Conservation (phyloP, 306 rosid genomes). For the Carpinus fangiana region DNA sequence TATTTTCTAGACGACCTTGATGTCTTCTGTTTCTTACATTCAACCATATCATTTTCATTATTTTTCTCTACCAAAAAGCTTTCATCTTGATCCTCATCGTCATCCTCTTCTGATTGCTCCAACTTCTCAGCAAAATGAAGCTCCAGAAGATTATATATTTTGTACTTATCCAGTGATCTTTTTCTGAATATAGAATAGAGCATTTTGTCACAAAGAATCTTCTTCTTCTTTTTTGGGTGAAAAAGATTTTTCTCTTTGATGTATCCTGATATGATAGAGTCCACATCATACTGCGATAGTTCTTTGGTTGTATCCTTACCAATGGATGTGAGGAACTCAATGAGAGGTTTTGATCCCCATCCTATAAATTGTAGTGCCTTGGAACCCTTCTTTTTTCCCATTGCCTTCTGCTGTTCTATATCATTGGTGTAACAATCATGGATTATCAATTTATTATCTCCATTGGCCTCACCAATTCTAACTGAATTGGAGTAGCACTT, state of each 20-base stretch:
- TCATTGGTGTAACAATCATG: conserved; percentile 15
- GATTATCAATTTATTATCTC: conserved; percentile 22
- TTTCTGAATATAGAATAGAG: conserved; percentile 50
- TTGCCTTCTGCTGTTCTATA: conserved; percentile 4
- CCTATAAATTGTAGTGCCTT: conserved; percentile 32
- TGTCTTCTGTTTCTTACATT: conserved; percentile 24
- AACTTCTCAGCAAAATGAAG: conserved; percentile 42
- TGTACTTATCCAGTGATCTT: conserved; percentile 30
- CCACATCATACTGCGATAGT: conserved; percentile 37
- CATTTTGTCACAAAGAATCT: conserved; percentile 51
- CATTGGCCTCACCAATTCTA: conserved; percentile 13
- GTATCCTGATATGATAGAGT: conserved; percentile 45
- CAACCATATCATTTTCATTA: conserved; percentile 10
- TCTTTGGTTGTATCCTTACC: conserved; percentile 47
- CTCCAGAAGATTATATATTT: conserved; percentile 40
- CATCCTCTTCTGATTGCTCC: conserved; percentile 12
- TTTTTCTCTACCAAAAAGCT: conserved; percentile 20
- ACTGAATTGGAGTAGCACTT: not conserved
- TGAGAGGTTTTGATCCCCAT: conserved; percentile 72
- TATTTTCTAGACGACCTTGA: conserved; percentile 26
- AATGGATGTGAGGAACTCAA: conserved; percentile 57
- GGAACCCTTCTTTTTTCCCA: conserved; percentile 27
- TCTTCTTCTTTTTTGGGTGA: conserved; percentile 36
- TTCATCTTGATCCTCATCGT: conserved; percentile 13
- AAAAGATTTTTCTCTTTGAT: conserved; percentile 51